Percentiles rank a stretch among this genome's conserved stretches.
These are phyloP conservation scores for Cucurbita pepo DNA, from an alignment of 306 rosid species.

Conservation along the genomic window DNA sequence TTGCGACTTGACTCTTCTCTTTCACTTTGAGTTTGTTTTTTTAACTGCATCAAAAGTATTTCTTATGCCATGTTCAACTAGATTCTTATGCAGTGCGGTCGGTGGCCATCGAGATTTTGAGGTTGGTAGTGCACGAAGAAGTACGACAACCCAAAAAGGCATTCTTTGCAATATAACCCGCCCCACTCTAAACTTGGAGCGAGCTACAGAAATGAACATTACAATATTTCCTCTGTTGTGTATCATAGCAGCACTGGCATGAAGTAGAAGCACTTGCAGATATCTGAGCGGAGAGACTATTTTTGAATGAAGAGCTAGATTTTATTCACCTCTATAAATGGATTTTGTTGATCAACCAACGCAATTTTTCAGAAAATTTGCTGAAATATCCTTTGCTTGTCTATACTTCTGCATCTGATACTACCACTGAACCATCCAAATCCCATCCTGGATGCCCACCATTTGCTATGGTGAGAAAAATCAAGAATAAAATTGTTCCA, in stretches of 20 bases:
- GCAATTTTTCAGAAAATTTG: background rate
- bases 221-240: background rate
- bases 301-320: background rate
- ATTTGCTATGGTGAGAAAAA: background rate
- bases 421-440: background rate
- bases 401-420: background rate
- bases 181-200: background rate
- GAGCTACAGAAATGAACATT: background rate
- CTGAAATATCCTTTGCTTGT: background rate
- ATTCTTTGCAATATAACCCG: background rate
- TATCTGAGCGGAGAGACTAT: background rate
- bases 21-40: background rate
- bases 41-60: background rate
- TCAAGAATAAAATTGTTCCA: background rate
- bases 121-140: background rate
- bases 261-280: background rate
- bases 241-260: background rate
- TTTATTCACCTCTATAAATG: background rate
- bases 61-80: background rate
- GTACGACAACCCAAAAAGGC: background rate
- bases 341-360: background rate
- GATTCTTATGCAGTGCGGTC: background rate
- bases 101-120: background rate
- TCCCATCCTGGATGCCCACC: background rate
- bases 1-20: background rate